Conservation (phyloP, 2,329 filamentous ascomycete species). For the Penicillium sp. region DNA sequence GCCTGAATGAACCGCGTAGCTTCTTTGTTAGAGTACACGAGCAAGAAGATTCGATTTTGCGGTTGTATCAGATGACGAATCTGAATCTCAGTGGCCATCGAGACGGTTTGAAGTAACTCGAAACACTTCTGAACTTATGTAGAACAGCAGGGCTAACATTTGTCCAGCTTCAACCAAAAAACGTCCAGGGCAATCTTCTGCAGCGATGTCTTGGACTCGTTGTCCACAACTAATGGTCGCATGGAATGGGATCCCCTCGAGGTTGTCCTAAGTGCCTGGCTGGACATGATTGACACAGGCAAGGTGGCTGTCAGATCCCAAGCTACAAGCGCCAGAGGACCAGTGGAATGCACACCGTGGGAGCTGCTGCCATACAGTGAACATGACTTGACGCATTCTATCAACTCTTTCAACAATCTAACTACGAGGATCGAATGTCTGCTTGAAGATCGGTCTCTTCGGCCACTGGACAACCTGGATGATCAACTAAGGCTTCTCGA, state of each 20-base stretch:
- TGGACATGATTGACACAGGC: constrained; percentile 1
- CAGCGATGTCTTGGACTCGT: constrained; percentile 1
- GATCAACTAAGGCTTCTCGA: constrained; percentile 2
- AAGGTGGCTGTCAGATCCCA: neutral
- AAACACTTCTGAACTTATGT: neutral
- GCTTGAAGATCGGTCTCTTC: neutral
- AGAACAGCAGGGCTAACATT: neutral
- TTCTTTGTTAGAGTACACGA: neutral
- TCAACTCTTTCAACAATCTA: constrained; percentile 1
- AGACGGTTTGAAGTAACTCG: neutral
- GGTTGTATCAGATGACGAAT: constrained; percentile 3
- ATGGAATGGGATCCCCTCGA: constrained; percentile 5
- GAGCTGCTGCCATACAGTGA: constrained; percentile 3
- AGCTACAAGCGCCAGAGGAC: constrained; percentile 1
- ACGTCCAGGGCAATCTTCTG: constrained; percentile 3
- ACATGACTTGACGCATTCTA: neutral
- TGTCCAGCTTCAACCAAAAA: constrained; percentile 5
- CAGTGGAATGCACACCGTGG: neutral
- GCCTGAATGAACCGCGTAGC: neutral
- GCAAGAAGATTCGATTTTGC: constrained; percentile 1
- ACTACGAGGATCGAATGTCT: neutral
- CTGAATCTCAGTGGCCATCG: neutral
- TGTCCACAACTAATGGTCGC: neutral
- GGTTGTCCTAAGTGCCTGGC: constrained; percentile 2
- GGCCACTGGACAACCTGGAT: constrained; percentile 1